Evolutionary conservation across 306 rosid species (phyloP), one percentile per base, ranked within the genome.

Genomic region (Hippophae tibetana): DNA sequence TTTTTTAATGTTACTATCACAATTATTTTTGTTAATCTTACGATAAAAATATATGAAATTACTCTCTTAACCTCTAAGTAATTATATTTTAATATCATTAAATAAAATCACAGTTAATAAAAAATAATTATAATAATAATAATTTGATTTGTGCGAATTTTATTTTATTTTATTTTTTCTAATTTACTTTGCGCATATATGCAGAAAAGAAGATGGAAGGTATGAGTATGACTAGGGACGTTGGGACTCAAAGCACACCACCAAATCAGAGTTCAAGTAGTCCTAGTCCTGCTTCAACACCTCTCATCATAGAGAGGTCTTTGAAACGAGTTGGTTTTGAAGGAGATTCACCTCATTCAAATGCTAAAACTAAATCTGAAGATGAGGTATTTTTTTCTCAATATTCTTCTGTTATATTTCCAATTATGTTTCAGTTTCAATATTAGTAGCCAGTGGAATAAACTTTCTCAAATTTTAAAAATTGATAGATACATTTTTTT

Each of bases 181-280:
- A 18, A 18, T 18, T 18, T 18, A 18, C 1, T 62, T 26, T 55
- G 6, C 23, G 54, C 10, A 63, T 52, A 38, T 9, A 14, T 68
- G 57, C 76, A 92, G 99, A 82, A 63, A 76, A 68, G 60, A 72
- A 64, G 58, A 65, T 62, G 42, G 89, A 87, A 51, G 86, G 63
- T 31, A 74, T 65, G 72, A 92, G 63, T 31, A 74, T 65, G 70
- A 92, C 82, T 23, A 85, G 79, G 67, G 90, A 92, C 76, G 86
- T 78, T n/a, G 92, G 89, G 18, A 88, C 85, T 80, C 96, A 88
- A 74, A 88, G 88, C 66, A 82, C 93, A 25, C 79, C 86, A 50
- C 55, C 79, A 25, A 66, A 45, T 66, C 70, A 71, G 57, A 77
- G 86, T 74, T 84, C 93, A 72, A 73, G 75, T 66, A 85, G 80